Evolutionary conservation across 352 stramenopile genomes (phyloP).

Genomic region (Globisporangium nagaii): DNA sequence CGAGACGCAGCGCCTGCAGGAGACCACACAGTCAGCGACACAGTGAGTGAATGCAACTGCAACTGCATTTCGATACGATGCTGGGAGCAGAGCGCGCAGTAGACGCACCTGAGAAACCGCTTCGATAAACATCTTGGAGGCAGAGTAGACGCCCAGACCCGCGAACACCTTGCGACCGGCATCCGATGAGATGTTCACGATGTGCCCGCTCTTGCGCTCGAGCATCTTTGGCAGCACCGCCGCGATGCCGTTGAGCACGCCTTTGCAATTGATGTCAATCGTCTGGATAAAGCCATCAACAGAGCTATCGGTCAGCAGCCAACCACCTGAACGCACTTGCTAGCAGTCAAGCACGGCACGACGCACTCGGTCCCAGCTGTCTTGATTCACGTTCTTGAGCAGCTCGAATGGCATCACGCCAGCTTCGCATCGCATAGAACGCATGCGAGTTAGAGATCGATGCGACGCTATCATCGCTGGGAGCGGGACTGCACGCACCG

Average conservation of each 20-base stretch:
- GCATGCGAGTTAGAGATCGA: not conserved
- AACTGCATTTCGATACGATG: too few species aligned
- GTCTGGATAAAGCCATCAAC: conserved; percentile 23
- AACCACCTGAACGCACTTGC: too few species aligned
- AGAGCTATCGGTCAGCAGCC: not conserved
- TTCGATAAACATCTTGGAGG: conserved; percentile 92
- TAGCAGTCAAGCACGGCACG: too few species aligned
- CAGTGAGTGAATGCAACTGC: not conserved
- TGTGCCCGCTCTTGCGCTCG: conserved; percentile 66
- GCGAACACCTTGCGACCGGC: conserved; percentile 77
- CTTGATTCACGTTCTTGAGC: conserved; percentile 86
- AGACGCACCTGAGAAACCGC: conserved; percentile 68
- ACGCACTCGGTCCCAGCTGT: conserved; percentile 80
- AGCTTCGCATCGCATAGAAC: conserved; percentile 24
- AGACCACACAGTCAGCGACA: not conserved
- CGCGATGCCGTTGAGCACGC: conserved; percentile 84
- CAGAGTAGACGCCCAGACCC: conserved; percentile 85
- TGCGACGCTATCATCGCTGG: too few species aligned
- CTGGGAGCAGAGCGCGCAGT: too few species aligned
- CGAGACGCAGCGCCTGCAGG: conserved; percentile 69
- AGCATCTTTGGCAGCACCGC: conserved; percentile 71
- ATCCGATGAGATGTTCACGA: conserved; percentile 87
- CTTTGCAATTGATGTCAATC: conserved; percentile 94
- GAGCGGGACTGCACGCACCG: conserved; percentile 15
- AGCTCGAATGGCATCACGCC: conserved; percentile 92